Percentiles rank a stretch among this genome's conserved stretches.
Conservation (phyloP, 1,284 basidiomycete species). For the Phlebopus sp. region DNA sequence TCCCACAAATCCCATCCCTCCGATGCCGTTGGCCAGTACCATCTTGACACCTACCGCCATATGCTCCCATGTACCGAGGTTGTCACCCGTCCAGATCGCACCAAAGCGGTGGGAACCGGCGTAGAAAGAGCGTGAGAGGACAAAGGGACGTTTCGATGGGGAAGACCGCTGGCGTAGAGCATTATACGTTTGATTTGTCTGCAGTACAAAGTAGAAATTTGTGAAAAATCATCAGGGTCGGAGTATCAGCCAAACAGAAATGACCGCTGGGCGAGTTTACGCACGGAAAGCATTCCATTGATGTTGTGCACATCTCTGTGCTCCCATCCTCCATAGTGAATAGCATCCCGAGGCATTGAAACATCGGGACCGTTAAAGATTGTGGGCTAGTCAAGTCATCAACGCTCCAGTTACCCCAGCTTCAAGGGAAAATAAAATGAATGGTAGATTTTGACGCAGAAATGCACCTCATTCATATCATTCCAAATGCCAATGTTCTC, state of each 20-base stretch:
- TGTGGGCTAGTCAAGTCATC: constrained; percentile 60
- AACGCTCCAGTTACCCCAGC: background rate
- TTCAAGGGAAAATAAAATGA: background rate
- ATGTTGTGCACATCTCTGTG: constrained; percentile 96
- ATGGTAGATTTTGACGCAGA: background rate
- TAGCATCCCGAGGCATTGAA: constrained; percentile 91
- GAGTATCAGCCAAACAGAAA: constrained; percentile 1
- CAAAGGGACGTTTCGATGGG: constrained; percentile 83
- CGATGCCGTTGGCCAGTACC: constrained; percentile 87
- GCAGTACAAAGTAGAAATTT: too few species aligned
- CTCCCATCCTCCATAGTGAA: constrained; percentile 95
- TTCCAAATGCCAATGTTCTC: constrained; percentile 92
- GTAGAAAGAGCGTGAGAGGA: constrained; percentile 93
- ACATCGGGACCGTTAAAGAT: constrained; percentile 99
- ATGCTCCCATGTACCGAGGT: constrained; percentile 97
- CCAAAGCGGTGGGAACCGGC: constrained; percentile 95
- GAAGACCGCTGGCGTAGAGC: constrained; percentile 78
- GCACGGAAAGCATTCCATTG: constrained; percentile 83
- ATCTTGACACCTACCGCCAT: constrained; percentile 94
- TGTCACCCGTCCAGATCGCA: constrained; percentile 99
- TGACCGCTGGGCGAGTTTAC: constrained; percentile 22
- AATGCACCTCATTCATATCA: constrained; percentile 95
- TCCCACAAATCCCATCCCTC: constrained; percentile 92
- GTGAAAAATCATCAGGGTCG: background rate
- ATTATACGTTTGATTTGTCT: constrained; percentile 79